Evolutionary conservation across 139 green algal species (phyloP), one percentile per base, ranked within the genome.

Genomic region (Ettlia oleoabundans): DNA sequence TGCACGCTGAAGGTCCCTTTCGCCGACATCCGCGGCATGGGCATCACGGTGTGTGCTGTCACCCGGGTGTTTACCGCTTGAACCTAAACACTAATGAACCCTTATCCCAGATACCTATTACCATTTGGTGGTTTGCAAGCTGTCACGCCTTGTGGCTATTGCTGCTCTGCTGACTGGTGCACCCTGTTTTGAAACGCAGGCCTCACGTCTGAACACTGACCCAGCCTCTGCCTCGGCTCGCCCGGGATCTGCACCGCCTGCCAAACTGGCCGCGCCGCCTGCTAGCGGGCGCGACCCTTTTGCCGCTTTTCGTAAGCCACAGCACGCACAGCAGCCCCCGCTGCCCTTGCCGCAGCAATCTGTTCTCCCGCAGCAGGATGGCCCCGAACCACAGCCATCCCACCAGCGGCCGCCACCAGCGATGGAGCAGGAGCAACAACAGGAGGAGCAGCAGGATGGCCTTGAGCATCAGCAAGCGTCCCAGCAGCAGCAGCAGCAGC

Each of bases 21-120:
- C 0, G 78, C 88, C 2, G 86, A 96, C 42, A 91, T 98, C 66
- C 85, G 93, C 3, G 95, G 95, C 33, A 67, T 97, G 37, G 94
- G 95, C 55, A 89, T 98, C n/a, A 78, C 84, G 66, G 90, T 95
- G 82, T 75, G n/a, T n/a, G n/a, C n/a, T n/a, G n/a, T n/a, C n/a
- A n/a, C n/a, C n/a, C n/a, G n/a, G n/a, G n/a, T n/a, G n/a, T n/a
- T n/a, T n/a, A n/a, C n/a, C n/a, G n/a, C n/a, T n/a, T n/a, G n/a
- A n/a, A n/a, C n/a, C n/a, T n/a, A n/a, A n/a, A n/a, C n/a, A n/a
- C n/a, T n/a, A n/a, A n/a, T n/a, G n/a, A n/a, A n/a, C n/a, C n/a
- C n/a, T n/a, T n/a, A n/a, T n/a, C n/a, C n/a, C n/a, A n/a, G n/a
- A n/a, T n/a, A n/a, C n/a, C n/a, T n/a, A n/a, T n/a, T n/a, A n/a